Base-by-base conservation (phyloP, 2,329 filamentous ascomycete genomes). In the Nothophoma quercina region DNA sequence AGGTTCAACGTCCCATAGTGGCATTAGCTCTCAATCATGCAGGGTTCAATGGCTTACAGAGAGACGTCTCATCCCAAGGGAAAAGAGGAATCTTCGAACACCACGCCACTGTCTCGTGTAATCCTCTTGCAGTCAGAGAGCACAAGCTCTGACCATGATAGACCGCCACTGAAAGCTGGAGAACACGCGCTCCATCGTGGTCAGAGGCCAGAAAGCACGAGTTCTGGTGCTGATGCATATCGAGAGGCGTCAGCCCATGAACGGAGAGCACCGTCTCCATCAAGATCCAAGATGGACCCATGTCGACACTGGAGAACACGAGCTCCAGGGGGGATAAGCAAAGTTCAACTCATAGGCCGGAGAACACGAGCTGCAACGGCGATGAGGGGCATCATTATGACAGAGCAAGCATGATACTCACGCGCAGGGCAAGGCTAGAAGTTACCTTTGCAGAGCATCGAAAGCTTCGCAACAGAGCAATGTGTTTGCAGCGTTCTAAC, bases 361-460 rank as follows among this genome's bases (percentile, higher is more conserved):
- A n/a, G n/a, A n/a, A n/a, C n/a, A n/a, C n/a, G n/a, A n/a, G 36
- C 15, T 39, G 13, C 38, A 13, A 42, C 28, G 28, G 39, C 39
- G 39, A 16, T 12, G 39, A 42, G 19, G 28, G 23, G 18, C 1
- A 21, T 10, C 13, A 42, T 25, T 28, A 32, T 9, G 18, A 13
- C 13, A 42, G 16, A 22, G 21, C 28, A 25, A 23, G 39, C n/a
- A 42, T 13, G 28, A 33, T 16, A 42, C 18, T 33, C 19, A 33
- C 39, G 13, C 19, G 19, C 18, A 32, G 18, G 21, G 36, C 38
- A 30, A 12, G 15, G 18, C 10, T 21, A 15, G 23, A 42, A 18
- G 13, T 42, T 42, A 42, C 39, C 28, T 32, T 42, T 21, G 28
- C n/a, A 42, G 32, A 45, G 32, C 30, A 45, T 29, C 28, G 41